Conservation (phyloP, 2,329 filamentous ascomycete species). For the Calycina herbarum region DNA sequence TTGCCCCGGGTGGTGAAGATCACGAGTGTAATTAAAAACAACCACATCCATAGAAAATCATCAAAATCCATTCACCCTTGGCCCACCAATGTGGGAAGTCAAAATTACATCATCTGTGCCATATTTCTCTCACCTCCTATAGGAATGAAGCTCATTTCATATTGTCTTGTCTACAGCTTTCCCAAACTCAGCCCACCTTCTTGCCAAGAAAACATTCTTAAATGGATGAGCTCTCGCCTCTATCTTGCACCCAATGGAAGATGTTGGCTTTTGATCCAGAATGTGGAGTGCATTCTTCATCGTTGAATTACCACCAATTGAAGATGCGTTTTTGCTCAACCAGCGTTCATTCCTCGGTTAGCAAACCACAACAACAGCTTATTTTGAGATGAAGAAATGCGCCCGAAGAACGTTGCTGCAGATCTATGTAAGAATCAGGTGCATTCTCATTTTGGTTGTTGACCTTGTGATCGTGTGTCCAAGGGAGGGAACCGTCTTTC, state of each 20-base stretch:
- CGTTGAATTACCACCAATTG: neutral
- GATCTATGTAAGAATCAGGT: conserved; percentile 8
- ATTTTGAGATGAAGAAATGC: conserved; percentile 4
- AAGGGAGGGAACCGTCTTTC: conserved; percentile 4
- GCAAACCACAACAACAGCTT: conserved; percentile 7
- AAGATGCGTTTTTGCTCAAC: neutral
- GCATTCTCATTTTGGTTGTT: conserved; percentile 4
- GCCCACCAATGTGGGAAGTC: neutral
- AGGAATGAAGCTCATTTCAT: neutral
- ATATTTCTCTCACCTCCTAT: neutral
- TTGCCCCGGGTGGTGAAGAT: neutral
- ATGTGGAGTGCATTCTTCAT: conserved; percentile 10
- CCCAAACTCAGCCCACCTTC: neutral
- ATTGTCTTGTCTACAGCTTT: neutral
- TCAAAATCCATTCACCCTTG: neutral
- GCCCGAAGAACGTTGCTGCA: conserved; percentile 9
- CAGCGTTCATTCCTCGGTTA: conserved; percentile 9
- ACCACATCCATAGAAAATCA: neutral
- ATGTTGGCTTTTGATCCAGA: neutral
- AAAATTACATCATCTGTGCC: neutral
- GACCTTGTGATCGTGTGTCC: neutral
- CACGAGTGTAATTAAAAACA: neutral
- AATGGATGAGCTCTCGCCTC: neutral
- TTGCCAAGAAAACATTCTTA: neutral
- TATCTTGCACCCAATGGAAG: neutral